These are phyloP conservation scores for Blumeria graminis DNA, from an alignment of 2,329 filamentous ascomycete genomes.

Conservation along the genomic window DNA sequence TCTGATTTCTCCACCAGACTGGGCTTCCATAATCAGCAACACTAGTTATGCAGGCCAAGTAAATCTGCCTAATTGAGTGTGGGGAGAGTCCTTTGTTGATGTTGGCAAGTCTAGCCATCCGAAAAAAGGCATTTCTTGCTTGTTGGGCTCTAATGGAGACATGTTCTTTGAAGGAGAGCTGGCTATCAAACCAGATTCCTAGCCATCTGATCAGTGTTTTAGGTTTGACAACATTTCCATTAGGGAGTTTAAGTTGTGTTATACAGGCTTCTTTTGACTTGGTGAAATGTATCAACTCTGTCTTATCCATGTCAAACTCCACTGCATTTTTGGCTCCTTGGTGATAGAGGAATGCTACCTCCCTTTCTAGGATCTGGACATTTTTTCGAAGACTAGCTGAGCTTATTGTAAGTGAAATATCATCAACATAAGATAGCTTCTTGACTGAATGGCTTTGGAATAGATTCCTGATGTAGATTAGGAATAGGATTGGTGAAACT, in stretches of 20 bases:
- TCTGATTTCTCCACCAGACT: not conserved
- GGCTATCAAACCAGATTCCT: not conserved
- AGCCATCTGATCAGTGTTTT: not conserved
- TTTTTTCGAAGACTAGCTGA: not conserved
- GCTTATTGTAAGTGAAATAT: conserved; percentile 1
- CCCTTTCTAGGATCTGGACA: not conserved
- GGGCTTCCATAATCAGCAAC: not conserved
- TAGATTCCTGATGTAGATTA: not conserved
- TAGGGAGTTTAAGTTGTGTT: not conserved
- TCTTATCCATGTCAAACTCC: not conserved
- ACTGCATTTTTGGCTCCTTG: not conserved
- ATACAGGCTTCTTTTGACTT: not conserved
- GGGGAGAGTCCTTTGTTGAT: not conserved
- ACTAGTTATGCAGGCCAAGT: not conserved
- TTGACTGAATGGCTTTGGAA: not conserved
- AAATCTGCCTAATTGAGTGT: not conserved
- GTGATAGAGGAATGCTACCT: not conserved
- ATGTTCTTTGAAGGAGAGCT: not conserved
- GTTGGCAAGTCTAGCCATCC: not conserved
- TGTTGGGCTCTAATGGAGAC: not conserved
- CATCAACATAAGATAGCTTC: conserved; percentile 1
- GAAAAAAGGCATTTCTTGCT: not conserved
- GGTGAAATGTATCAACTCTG: not conserved
- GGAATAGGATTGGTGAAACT: not conserved
- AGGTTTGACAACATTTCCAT: not conserved